Evolutionary conservation across 2,329 filamentous ascomycete genomes (phyloP).

Genomic region (Apiospora kogelbergensis): DNA sequence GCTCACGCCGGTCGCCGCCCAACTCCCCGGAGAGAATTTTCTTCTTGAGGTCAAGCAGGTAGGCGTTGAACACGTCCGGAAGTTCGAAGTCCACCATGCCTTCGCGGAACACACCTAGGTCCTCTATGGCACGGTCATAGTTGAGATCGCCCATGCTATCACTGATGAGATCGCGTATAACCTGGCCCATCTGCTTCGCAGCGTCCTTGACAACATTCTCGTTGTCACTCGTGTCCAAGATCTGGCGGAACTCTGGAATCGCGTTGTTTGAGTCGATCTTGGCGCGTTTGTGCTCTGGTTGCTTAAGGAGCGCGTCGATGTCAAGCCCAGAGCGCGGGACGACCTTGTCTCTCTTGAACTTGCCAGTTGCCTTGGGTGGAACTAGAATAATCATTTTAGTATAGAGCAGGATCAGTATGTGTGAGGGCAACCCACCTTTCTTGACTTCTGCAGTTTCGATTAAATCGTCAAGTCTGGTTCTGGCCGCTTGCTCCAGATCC

Average conservation of each 20-base stretch:
- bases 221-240: slow-evolving; percentile 61
- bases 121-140: slow-evolving; percentile 75
- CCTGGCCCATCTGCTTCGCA: slow-evolving; percentile 69
- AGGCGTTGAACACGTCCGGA: slow-evolving; percentile 73
- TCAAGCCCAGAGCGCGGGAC: slow-evolving; percentile 91
- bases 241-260: slow-evolving; percentile 87
- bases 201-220: slow-evolving; percentile 65
- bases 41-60: slow-evolving; percentile 69
- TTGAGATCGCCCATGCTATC: slow-evolving; percentile 73
- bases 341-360: slow-evolving; percentile 65
- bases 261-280: slow-evolving; percentile 66
- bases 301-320: slow-evolving; percentile 70
- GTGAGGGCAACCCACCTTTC: slow-evolving; percentile 55
- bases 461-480: slow-evolving; percentile 60
- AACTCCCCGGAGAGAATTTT: slow-evolving; percentile 68
- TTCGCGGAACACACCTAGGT: slow-evolving; percentile 74
- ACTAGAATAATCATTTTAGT: slow-evolving; percentile 48
- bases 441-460: slow-evolving; percentile 76
- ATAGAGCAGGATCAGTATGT: neutral
- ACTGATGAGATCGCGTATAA: slow-evolving; percentile 68
- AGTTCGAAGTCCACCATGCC: slow-evolving; percentile 75
- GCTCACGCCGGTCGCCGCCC: slow-evolving; percentile 74
- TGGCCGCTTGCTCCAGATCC: slow-evolving; percentile 60
- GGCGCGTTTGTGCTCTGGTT: slow-evolving; percentile 30
- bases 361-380: slow-evolving; percentile 75